A percentile compares a stretch with the other conserved stretches of the same genome.
These are phyloP conservation scores for Hortiboletus flavorubellus DNA, from an alignment of 768 basidiomycete genomes.

Conservation along the genomic window DNA sequence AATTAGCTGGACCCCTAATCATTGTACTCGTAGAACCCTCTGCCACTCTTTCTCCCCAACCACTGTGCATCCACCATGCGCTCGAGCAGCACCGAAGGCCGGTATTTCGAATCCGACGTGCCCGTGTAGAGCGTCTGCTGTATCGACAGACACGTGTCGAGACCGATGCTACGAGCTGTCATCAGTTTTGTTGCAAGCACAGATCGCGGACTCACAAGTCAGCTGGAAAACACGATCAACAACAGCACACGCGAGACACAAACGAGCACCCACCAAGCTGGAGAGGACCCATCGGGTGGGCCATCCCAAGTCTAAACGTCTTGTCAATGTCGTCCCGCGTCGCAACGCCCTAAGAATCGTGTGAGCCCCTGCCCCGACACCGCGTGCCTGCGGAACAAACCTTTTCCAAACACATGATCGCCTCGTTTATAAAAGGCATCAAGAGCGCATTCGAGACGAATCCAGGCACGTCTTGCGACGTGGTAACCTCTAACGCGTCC, in stretches of 20 bases:
- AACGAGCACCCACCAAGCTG: constrained; percentile 58
- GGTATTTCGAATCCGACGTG: constrained; percentile 92
- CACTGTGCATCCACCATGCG: constrained; percentile 97
- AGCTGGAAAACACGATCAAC: constrained; percentile 18
- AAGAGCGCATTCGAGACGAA: constrained; percentile 93
- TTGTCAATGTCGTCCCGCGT: constrained; percentile 94
- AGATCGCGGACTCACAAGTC: constrained; percentile 28
- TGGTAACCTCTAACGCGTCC: constrained; percentile 70
- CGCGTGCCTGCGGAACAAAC: constrained; percentile 32
- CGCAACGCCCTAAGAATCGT: constrained; percentile 64
- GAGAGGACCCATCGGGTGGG: constrained; percentile 91
- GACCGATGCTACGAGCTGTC: constrained; percentile 67
- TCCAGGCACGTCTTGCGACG: constrained; percentile 88
- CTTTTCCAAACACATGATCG: constrained; percentile 91
- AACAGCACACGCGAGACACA: not conserved
- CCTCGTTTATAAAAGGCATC: constrained; percentile 99
- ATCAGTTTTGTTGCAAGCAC: not conserved
- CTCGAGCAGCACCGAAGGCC: constrained; percentile 84
- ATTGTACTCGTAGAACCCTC: constrained; percentile 90
- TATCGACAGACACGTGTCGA: constrained; percentile 94
- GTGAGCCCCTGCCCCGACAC: not conserved
- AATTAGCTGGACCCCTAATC: not conserved
- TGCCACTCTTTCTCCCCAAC: constrained; percentile 90
- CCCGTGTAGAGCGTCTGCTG: constrained; percentile 87
- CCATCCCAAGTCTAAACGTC: constrained; percentile 91